Conservation (phyloP, 2,329 filamentous ascomycete genomes). For the Colletotrichum falcatum region DNA sequence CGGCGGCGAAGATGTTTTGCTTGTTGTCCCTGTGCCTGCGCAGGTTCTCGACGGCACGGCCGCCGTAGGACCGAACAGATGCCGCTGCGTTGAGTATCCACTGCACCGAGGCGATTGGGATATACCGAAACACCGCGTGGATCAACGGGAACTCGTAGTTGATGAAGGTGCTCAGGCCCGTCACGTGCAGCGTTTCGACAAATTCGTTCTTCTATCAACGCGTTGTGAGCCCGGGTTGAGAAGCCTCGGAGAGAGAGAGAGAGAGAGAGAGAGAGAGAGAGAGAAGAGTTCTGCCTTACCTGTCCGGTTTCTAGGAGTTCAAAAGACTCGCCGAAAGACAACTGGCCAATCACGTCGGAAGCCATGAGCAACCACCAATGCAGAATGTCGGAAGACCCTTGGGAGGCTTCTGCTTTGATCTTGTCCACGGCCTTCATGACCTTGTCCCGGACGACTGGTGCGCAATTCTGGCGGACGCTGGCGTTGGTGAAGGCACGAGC, state of each 20-base stretch:
- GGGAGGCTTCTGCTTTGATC: slow-evolving; percentile 58
- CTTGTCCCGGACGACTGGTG: slow-evolving; percentile 51
- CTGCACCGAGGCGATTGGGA: background rate
- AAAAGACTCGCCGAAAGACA: slow-evolving; percentile 69
- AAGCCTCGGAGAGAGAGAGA: background rate
- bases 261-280: no score
- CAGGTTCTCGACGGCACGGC: slow-evolving; percentile 20
- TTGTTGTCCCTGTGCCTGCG: slow-evolving; percentile 16
- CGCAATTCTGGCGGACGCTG: slow-evolving; percentile 47
- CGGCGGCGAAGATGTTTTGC: slow-evolving; percentile 10
- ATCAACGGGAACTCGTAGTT: slow-evolving; percentile 15
- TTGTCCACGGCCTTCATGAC: slow-evolving; percentile 54
- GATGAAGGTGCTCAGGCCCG: background rate
- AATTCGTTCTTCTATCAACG: background rate
- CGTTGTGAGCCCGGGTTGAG: background rate
- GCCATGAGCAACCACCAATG: slow-evolving; percentile 68
- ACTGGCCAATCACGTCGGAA: slow-evolving; percentile 65
- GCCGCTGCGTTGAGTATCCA: background rate
- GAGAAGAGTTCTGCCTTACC: slow-evolving; percentile 49
- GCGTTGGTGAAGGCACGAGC: slow-evolving; percentile 54
- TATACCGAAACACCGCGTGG: background rate
- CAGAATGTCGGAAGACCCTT: slow-evolving; percentile 57
- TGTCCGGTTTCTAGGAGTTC: slow-evolving; percentile 61
- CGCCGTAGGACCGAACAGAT: slow-evolving; percentile 5
- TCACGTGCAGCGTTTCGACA: background rate